Percentiles rank a stretch among this genome's conserved stretches.
These are phyloP conservation scores for Fonsecaea nubica DNA, from an alignment of 2,329 filamentous ascomycete species.

Conservation along the genomic window DNA sequence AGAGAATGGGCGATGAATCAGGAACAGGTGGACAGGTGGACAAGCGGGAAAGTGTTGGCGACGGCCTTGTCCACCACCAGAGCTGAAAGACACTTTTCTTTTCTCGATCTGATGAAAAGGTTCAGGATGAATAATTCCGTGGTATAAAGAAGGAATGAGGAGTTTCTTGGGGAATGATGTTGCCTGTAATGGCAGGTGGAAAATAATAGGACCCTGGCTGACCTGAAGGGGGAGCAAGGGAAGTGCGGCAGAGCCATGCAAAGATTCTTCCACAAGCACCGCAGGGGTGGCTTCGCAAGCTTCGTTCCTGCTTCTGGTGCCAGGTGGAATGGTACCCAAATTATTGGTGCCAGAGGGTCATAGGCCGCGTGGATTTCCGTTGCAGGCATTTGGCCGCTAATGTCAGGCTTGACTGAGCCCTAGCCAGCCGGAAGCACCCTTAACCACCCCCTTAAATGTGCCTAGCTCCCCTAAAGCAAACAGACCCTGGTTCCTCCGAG, in stretches of 20 bases:
- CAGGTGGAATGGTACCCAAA: not conserved
- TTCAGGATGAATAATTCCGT: slow-evolving; percentile 3
- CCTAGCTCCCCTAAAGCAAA: not conserved
- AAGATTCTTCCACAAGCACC: not conserved
- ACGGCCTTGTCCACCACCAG: not conserved
- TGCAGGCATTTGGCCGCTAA: slow-evolving; percentile 2
- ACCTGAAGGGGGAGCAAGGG: not conserved
- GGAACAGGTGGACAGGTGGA: not conserved
- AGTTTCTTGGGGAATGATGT: not conserved
- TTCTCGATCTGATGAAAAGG: not conserved
- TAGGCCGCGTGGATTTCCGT: slow-evolving; percentile 4
- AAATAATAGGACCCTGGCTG: not conserved
- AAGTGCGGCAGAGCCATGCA: not conserved
- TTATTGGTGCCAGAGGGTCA: not conserved
- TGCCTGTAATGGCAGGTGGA: slow-evolving; percentile 1
- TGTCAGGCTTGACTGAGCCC: not conserved
- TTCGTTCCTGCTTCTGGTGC: not conserved
- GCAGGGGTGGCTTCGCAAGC: no score
- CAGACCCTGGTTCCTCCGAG: not conserved
- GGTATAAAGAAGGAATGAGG: not conserved
- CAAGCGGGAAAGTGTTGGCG: not conserved
- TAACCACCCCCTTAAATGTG: not conserved
- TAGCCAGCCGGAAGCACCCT: not conserved
- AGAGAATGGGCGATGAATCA: not conserved
- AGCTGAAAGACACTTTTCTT: not conserved